phyloP scores from a whole-genome alignment of 305 asterid species.

The Plantago rigida region DNA sequence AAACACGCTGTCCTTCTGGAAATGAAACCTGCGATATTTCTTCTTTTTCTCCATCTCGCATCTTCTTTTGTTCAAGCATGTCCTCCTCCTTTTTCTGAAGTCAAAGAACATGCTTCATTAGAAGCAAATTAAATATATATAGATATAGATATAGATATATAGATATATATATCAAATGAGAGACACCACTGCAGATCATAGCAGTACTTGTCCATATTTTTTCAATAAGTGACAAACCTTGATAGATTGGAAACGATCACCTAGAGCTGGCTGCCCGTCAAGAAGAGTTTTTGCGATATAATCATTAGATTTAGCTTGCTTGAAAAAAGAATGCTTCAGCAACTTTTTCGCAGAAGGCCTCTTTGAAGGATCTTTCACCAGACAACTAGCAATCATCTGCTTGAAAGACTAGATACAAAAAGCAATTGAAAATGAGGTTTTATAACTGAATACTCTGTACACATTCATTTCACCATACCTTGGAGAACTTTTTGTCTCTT shows the following conservation, averaged over 20 bases:
- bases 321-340: slow-evolving; percentile 75
- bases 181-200: background rate
- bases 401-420: slow-evolving; percentile 55
- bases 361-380: slow-evolving; percentile 91
- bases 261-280: slow-evolving; percentile 85
- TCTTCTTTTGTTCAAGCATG: slow-evolving; percentile 94
- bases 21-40: slow-evolving; percentile 90
- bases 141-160: no score
- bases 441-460: background rate
- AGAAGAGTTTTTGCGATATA: slow-evolving; percentile 60
- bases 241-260: slow-evolving; percentile 69
- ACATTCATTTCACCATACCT: slow-evolving; percentile 37
- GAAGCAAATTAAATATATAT: slow-evolving; percentile 5
- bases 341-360: slow-evolving; percentile 84
- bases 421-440: no score
- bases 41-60: slow-evolving; percentile 93
- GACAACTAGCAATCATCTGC: slow-evolving; percentile 93
- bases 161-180: background rate
- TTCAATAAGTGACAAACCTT: slow-evolving; percentile 45
- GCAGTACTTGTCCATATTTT: background rate
- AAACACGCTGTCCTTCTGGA: background rate
- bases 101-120: background rate
- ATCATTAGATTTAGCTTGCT: slow-evolving; percentile 89
- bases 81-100: slow-evolving; percentile 84
- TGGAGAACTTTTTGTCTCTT: slow-evolving; percentile 85